Percentiles rank a stretch among this genome's conserved stretches.
Conservation (phyloP, 164 flowering plant genomes). For the Liriodendron chinense region DNA sequence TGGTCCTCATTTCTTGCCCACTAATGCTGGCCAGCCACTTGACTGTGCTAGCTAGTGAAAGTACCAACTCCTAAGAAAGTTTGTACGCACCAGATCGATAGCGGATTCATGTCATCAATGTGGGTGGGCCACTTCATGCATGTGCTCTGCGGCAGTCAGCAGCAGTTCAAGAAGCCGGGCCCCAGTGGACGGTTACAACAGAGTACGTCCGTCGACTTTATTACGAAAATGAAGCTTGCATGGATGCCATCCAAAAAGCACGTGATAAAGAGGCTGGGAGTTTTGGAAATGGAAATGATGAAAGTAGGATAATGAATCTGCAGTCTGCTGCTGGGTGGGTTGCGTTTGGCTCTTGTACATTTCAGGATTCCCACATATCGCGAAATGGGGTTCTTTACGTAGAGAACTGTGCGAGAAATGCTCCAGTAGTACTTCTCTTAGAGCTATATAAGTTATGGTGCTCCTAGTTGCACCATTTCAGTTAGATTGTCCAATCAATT, state of each 20-base stretch:
- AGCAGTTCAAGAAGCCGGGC: background rate
- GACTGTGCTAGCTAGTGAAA: background rate
- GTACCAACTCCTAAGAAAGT: background rate
- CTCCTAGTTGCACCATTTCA: no score
- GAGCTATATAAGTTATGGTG: no score
- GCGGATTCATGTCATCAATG: background rate
- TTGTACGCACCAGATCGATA: background rate
- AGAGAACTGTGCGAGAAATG: no score
- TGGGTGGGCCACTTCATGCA: background rate
- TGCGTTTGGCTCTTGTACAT: background rate
- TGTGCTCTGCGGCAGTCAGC: background rate
- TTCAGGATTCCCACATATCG: background rate
- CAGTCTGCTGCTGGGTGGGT: background rate
- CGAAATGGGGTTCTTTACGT: no score
- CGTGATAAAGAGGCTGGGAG: background rate
- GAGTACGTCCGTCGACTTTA: background rate
- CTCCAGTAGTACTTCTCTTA: no score
- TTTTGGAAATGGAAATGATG: background rate
- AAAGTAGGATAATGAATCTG: background rate
- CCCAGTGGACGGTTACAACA: background rate
- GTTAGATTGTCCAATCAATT: no score
- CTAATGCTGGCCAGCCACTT: background rate
- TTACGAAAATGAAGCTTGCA: background rate
- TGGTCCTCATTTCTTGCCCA: constrained; percentile 1
- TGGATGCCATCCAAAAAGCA: background rate